These are phyloP conservation scores for Rhynchospora pubera DNA, from an alignment of 176 grass and related monocot species.

Conservation along the genomic window DNA sequence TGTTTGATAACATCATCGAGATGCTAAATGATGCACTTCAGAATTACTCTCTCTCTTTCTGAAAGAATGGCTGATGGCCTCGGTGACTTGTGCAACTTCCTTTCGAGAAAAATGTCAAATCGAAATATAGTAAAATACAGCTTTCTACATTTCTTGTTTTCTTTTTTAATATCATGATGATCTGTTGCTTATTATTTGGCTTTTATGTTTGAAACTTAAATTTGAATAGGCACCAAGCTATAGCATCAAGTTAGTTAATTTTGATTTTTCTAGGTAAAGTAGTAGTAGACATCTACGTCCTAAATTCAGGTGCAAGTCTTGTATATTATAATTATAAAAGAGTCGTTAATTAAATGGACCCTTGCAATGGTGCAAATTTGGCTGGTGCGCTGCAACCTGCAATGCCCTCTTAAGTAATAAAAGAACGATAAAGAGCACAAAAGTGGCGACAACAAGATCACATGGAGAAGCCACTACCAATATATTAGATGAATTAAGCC, in stretches of 20 bases:
- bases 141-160: neutral
- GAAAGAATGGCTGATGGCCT: neutral
- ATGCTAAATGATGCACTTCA: neutral
- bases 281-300: neutral
- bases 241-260: slow-evolving; percentile 3
- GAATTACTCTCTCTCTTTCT: neutral
- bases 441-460: slow-evolving; percentile 9
- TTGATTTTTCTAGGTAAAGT: neutral
- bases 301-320: neutral
- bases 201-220: neutral
- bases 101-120: neutral
- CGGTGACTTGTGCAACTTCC: neutral
- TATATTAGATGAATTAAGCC: slow-evolving; percentile 9
- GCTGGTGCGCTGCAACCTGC: neutral
- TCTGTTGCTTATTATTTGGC: neutral
- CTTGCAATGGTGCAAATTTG: neutral
- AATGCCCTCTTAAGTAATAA: neutral
- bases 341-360: neutral
- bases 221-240: neutral
- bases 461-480: slow-evolving; percentile 19
- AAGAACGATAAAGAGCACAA: slow-evolving; percentile 14
- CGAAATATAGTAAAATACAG: neutral
- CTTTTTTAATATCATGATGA: neutral
- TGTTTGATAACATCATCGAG: neutral
- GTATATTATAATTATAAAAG: neutral